These are phyloP conservation scores for Ilex asprella DNA, from an alignment of 257 asterid species.

Conservation along the genomic window DNA sequence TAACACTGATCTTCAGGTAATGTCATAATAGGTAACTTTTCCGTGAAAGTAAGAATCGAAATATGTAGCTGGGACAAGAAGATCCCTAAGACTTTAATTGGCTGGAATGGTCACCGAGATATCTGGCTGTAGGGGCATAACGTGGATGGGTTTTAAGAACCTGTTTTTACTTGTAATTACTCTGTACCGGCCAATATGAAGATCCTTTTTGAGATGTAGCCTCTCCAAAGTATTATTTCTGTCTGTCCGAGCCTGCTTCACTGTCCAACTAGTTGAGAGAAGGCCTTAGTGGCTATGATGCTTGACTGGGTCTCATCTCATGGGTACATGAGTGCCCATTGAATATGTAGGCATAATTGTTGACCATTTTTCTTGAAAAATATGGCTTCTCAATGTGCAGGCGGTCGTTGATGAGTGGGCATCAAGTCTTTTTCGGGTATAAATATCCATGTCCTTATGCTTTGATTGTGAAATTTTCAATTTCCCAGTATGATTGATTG, in stretches of 20 bases:
- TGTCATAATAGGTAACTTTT: conserved; percentile 13
- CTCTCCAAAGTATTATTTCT: neutral
- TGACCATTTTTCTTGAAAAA: conserved; percentile 10
- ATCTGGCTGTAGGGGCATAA: too few species aligned
- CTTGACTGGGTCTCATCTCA: too few species aligned
- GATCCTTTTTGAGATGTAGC: too few species aligned
- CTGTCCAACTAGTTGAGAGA: too few species aligned
- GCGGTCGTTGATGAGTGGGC: conserved; percentile 98
- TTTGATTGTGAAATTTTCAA: conserved; percentile 12
- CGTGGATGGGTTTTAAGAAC: too few species aligned
- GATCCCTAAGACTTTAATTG: too few species aligned
- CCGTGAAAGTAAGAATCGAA: neutral
- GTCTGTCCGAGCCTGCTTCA: neutral
- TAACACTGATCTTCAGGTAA: conserved; percentile 92
- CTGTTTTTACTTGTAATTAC: too few species aligned
- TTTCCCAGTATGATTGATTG: too few species aligned
- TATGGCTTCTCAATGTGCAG: conserved; percentile 37
- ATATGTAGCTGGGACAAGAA: neutral
- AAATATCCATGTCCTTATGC: conserved; percentile 19
- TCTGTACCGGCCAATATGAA: conserved; percentile 8
- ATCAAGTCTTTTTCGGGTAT: conserved; percentile 95
- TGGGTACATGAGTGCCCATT: too few species aligned
- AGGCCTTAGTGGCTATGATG: too few species aligned
- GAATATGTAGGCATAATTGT: neutral
- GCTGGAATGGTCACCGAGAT: too few species aligned